Base-by-base conservation (phyloP, 371 early-diverging fungal species). In the Apophysomyces trapeziformis region DNA sequence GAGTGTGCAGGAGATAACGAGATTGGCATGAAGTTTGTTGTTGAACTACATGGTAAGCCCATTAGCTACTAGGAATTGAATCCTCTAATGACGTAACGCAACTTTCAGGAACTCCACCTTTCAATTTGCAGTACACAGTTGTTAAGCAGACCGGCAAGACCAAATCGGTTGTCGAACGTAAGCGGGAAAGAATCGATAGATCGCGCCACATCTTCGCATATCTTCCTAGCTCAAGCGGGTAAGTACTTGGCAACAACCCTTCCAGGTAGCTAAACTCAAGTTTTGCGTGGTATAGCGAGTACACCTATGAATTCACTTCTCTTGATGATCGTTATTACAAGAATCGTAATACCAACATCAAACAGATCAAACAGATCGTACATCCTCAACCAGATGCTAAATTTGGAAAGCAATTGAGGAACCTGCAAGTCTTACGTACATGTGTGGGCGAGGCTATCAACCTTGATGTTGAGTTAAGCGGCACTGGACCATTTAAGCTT, bases 341-440 rank as follows among this genome's bases (percentile, higher is more conserved):
- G 69, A 70, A 74, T 7, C 75, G 68, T 5, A 46, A 70, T 12
- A 66, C 76, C 12, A 56, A 66, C 2, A 69, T 77, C 16, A 50
- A 66, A 13, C 61, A 74, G 1, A 71, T 80, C 59, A 68, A 74
- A 9, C 84, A 84, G 58, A 59, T 68, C 1, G 84, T 84, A 1
- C 81, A 81, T 67, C 84, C 84, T 65, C 84, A 84, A 62, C 84
- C 84, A 13, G 75, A 80, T 57, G 84, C 84, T 39, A 63, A 68
- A n/a, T 84, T 84, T 60, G 72, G 37, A n/a, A 66, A 61, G 14
- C 46, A 59, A 13, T 57, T 56, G 61, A 16, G 38, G 11, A 36
- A 39, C 7, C 37, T 63, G 7, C 59, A 68, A 18, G n/a, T 72
- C 9, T 56, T 74, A 6, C 75, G 76, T 13, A 80, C 79, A 0